Conservation (phyloP, 2,329 filamentous ascomycete genomes). For the Ophiostoma sp. region DNA sequence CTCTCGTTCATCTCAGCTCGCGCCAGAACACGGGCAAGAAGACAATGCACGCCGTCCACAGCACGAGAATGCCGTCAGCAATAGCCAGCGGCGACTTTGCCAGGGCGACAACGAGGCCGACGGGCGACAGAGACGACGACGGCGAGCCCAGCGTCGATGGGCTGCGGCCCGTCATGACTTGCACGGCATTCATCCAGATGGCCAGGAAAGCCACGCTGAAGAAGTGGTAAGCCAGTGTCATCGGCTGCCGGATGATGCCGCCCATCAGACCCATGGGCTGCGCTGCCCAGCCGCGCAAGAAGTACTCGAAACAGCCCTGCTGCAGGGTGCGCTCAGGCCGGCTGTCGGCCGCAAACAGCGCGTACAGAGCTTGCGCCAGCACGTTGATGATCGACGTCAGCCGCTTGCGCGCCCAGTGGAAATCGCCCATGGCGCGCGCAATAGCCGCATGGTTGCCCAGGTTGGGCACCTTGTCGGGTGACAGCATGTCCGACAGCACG, state of each 20-base stretch:
- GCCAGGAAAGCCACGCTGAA: slow-evolving; percentile 84
- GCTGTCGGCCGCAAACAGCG: slow-evolving; percentile 82
- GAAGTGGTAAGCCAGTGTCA: slow-evolving; percentile 84
- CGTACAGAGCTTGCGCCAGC: slow-evolving; percentile 89
- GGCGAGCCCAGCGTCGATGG: too few species aligned
- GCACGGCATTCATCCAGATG: slow-evolving; percentile 60
- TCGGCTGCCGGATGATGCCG: slow-evolving; percentile 71
- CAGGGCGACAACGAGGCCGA: slow-evolving; percentile 60
- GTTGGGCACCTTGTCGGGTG: slow-evolving; percentile 61
- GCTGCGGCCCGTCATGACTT: slow-evolving; percentile 35
- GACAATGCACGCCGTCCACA: slow-evolving; percentile 75
- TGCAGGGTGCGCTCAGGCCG: slow-evolving; percentile 73
- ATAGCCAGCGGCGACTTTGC: slow-evolving; percentile 60
- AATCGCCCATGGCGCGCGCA: slow-evolving; percentile 60
- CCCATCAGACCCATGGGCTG: slow-evolving; percentile 77
- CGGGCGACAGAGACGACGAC: background rate
- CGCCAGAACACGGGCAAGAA: slow-evolving; percentile 73
- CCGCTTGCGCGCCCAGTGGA: slow-evolving; percentile 84
- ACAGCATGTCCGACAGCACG: slow-evolving; percentile 67
- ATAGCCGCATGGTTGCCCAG: slow-evolving; percentile 65
- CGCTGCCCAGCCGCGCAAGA: slow-evolving; percentile 68
- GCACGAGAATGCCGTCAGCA: slow-evolving; percentile 61
- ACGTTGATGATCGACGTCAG: slow-evolving; percentile 91
- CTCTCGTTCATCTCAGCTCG: slow-evolving; percentile 23
- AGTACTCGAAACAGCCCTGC: slow-evolving; percentile 88